Evolutionary conservation across 768 basidiomycete genomes (phyloP).

Genomic region (Boletus tylopilopsis): DNA sequence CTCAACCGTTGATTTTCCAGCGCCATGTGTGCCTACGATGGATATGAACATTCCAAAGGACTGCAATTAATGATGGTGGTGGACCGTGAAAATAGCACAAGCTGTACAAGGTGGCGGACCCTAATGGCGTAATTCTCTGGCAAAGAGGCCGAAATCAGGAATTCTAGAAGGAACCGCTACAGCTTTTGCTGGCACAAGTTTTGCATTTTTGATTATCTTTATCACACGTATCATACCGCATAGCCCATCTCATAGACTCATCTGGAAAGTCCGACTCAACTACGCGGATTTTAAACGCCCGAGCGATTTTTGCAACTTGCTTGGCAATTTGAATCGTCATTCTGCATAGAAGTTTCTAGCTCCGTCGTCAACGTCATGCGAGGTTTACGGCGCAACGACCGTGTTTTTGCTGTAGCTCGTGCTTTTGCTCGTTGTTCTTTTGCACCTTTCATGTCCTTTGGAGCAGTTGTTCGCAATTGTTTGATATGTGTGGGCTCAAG

Average conservation of each 20-base stretch:
- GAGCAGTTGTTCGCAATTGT: conserved; percentile 72
- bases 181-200: no score
- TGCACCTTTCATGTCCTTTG: conserved; percentile 72
- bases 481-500: conserved; percentile 77
- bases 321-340: no score
- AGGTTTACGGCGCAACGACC: conserved; percentile 13
- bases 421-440: conserved; percentile 54
- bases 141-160: no score
- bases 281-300: no score
- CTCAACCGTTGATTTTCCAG: conserved; percentile 59
- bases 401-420: conserved; percentile 44
- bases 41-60: conserved; percentile 56
- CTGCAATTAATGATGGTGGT: background rate
- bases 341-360: conserved; percentile 1
- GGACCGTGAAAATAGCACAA: background rate
- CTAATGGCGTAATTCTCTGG: no score
- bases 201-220: no score
- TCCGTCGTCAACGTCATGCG: conserved; percentile 20
- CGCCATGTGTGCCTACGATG: conserved; percentile 57
- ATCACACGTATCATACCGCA: no score
- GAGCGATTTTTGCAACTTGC: no score
- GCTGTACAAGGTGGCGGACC: no score
- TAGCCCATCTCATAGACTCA: no score
- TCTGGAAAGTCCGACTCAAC: no score
- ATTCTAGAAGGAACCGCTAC: no score